A percentile compares a stretch with the other conserved stretches of the same genome.
Evolutionary conservation across 371 early-diverging fungal species (phyloP).

Genomic region (Mortierella sp.): DNA sequence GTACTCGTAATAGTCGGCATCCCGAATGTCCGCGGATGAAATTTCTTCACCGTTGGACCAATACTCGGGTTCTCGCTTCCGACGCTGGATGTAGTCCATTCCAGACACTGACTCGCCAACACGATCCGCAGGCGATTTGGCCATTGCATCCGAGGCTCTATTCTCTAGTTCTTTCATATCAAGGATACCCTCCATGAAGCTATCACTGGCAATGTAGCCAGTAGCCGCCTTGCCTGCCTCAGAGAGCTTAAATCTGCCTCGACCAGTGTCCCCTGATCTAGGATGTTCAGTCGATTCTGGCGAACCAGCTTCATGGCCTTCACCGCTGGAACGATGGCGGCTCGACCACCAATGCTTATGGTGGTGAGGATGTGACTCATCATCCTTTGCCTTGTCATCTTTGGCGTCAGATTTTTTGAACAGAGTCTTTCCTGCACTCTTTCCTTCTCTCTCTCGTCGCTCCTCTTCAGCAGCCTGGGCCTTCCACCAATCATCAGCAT

Average conservation of each 20-base stretch:
- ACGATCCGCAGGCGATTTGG: too few species aligned
- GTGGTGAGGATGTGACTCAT: too few species aligned
- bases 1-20: constrained; percentile 38
- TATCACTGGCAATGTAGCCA: constrained; percentile 18
- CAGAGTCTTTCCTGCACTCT: background rate
- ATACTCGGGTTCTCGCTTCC: constrained; percentile 10
- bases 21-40: constrained; percentile 27
- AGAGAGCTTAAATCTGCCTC: too few species aligned
- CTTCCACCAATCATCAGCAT: constrained; percentile 42
- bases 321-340: background rate
- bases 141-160: constrained; percentile 5
- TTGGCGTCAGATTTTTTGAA: too few species aligned
- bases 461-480: constrained; percentile 16
- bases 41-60: constrained; percentile 38
- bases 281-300: too few species aligned
- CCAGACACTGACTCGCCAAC: too few species aligned
- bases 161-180: constrained; percentile 16
- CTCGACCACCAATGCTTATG: constrained; percentile 5
- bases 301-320: too few species aligned
- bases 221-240: too few species aligned
- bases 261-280: too few species aligned
- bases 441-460: background rate
- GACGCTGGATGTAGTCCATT: background rate
- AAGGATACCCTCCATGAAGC: constrained; percentile 1
- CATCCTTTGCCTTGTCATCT: too few species aligned